phyloP scores from a whole-genome alignment of 768 basidiomycete species.

The Lactarius deliciosus region DNA sequence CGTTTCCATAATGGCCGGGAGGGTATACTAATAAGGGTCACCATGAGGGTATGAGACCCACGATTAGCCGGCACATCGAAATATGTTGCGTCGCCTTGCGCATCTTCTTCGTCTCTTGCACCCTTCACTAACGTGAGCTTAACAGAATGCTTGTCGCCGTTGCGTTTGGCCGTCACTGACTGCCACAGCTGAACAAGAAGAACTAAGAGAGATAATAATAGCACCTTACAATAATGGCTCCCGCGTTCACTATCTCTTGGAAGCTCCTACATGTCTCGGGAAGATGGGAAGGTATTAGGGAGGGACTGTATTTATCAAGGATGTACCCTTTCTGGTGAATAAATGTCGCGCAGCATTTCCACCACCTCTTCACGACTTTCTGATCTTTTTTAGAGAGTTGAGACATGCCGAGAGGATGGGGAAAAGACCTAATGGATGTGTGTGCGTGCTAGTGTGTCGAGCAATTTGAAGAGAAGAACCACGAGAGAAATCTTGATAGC shows the following conservation, averaged over 20 bases:
- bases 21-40: not conserved
- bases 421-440: not conserved
- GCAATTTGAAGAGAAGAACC: too few species aligned
- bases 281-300: not conserved
- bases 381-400: not conserved
- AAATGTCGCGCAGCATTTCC: not conserved
- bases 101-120: not conserved
- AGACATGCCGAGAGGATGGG: not conserved
- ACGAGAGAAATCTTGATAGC: too few species aligned
- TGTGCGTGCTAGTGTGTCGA: not conserved
- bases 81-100: not conserved
- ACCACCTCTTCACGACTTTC: conserved; percentile 6
- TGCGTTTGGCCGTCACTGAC: not conserved
- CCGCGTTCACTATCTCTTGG: conserved; percentile 1
- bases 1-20: not conserved
- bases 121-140: not conserved
- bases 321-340: not conserved
- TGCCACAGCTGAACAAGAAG: not conserved
- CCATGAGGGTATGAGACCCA: not conserved
- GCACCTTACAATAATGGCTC: not conserved
- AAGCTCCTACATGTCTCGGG: not conserved
- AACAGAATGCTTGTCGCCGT: not conserved
- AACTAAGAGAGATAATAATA: not conserved
- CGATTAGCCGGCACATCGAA: not conserved
- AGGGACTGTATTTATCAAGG: not conserved